A percentile compares a stretch with the other conserved stretches of the same genome.
phyloP scores from a whole-genome alignment of 2,329 filamentous ascomycete genomes.

The Dothideomycetes sp. region DNA sequence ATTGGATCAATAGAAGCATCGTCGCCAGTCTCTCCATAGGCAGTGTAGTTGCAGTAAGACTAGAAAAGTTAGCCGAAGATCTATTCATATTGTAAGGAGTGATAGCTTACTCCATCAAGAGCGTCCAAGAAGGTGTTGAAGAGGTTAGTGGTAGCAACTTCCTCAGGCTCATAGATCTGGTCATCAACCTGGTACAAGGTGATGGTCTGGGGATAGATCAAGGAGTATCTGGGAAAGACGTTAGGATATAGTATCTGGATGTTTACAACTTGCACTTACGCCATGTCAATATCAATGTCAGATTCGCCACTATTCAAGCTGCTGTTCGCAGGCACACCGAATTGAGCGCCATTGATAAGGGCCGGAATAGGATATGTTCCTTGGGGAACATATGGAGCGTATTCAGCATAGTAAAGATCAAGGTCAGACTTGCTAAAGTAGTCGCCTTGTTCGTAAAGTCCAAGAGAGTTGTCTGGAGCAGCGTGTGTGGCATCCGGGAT shows the following conservation, averaged over 20 bases:
- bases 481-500: not conserved
- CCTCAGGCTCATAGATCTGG: constrained; percentile 15
- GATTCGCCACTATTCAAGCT: not conserved
- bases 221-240: constrained; percentile 22
- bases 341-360: constrained; percentile 1
- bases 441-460: constrained; percentile 1
- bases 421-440: constrained; percentile 1
- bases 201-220: constrained; percentile 40
- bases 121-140: constrained; percentile 40
- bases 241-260: not conserved
- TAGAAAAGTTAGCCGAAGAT: too few species aligned
- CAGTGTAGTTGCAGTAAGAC: constrained; percentile 38
- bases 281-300: not conserved
- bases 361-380: constrained; percentile 2
- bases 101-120: constrained; percentile 31
- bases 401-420: not conserved
- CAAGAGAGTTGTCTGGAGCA: not conserved
- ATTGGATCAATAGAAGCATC: constrained; percentile 36
- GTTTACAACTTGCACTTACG: not conserved
- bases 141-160: constrained; percentile 27
- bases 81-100: too few species aligned
- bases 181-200: constrained; percentile 38
- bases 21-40: constrained; percentile 29
- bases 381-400: constrained; percentile 2
- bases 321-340: not conserved